Evolutionary conservation across 305 asterid genomes (phyloP), one percentile per base, ranked within the genome.

Genomic region (Caryopteris hybrid): DNA sequence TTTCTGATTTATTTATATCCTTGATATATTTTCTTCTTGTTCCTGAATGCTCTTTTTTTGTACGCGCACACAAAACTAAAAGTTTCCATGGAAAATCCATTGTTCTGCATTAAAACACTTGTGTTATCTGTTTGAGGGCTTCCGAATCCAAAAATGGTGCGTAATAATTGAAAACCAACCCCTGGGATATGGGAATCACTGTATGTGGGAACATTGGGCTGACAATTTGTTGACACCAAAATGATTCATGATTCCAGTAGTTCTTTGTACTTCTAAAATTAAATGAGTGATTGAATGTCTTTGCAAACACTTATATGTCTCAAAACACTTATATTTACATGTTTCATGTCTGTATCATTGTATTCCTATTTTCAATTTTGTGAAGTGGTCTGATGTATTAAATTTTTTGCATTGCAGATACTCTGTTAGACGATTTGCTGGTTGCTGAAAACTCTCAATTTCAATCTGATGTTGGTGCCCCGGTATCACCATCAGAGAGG

Each of bases 361-460:
- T 20, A 55, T 66, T 52, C 65, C 66, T 50, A 43, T 42, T 53
- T 27, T 39, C 22, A 48, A 57, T 50, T 41, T 13, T 62, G 31
- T 56, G 12, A 50, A 27, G 50, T 51, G 61, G 62, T 75, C 29
- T 54, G 45, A 72, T 8, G 51, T 31, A 48, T 59, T 57, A 59
- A 41, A 12, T 43, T 13, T 68, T 59, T 70, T 42, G 45, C 71
- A 52, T 14, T 74, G 84, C 98, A 95, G 99, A 85, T 81, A 79
- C 61, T 39, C 72, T 95, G 89, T 74, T 91, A 52, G 98, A 77
- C 68, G 99, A 95, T 79, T 84, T 90, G 72, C 86, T 89, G 74
- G 83, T 88, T 55, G 99, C 99, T 43, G 99, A 95, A 69, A 86
- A 95, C 80, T 88, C 98, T 74, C 88, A 85, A 38, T 79, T 73